These are phyloP conservation scores for Phlegmacium glaucopus DNA, from an alignment of 768 basidiomycete genomes.

Conservation along the genomic window DNA sequence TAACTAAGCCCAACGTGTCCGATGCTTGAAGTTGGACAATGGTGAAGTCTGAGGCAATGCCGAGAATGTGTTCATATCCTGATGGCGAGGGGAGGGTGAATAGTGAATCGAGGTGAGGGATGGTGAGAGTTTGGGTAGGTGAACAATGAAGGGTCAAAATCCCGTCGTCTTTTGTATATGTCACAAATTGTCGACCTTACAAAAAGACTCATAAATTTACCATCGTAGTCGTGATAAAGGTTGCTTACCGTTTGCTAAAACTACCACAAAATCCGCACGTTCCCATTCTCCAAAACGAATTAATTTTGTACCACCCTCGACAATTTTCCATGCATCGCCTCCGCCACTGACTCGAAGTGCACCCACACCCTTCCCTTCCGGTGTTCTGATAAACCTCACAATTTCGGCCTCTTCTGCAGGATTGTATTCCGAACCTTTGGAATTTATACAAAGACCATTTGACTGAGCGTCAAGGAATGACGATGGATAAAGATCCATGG, in stretches of 20 bases:
- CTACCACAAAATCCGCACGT: constrained; percentile 63
- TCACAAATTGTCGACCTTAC: constrained; percentile 52
- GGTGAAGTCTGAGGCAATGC: constrained; percentile 56
- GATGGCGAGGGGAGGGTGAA: constrained; percentile 62
- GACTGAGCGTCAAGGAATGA: constrained; percentile 60
- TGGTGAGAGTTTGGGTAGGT: constrained; percentile 35
- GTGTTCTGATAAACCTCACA: constrained; percentile 67
- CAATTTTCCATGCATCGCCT: constrained; percentile 64
- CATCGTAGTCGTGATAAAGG: not conserved
- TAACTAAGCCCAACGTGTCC: constrained; percentile 34
- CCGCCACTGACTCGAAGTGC: constrained; percentile 53
- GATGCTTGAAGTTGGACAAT: constrained; percentile 55
- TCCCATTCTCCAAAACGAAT: constrained; percentile 49
- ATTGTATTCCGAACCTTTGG: constrained; percentile 35
- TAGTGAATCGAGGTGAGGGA: constrained; percentile 55
- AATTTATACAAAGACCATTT: constrained; percentile 46
- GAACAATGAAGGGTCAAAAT: constrained; percentile 52
- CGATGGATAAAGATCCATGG: constrained; percentile 54
- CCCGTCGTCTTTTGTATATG: constrained; percentile 48
- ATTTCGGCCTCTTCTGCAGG: constrained; percentile 52
- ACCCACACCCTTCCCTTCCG: constrained; percentile 74
- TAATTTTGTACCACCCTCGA: constrained; percentile 44
- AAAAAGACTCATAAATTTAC: constrained; percentile 2
- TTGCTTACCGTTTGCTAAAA: constrained; percentile 58
- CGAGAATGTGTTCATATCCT: constrained; percentile 57